Percentiles rank a stretch among this genome's conserved stretches.
These are phyloP conservation scores for Phlebiopsis flavidoalba DNA, from an alignment of 768 basidiomycete genomes.

Conservation along the genomic window DNA sequence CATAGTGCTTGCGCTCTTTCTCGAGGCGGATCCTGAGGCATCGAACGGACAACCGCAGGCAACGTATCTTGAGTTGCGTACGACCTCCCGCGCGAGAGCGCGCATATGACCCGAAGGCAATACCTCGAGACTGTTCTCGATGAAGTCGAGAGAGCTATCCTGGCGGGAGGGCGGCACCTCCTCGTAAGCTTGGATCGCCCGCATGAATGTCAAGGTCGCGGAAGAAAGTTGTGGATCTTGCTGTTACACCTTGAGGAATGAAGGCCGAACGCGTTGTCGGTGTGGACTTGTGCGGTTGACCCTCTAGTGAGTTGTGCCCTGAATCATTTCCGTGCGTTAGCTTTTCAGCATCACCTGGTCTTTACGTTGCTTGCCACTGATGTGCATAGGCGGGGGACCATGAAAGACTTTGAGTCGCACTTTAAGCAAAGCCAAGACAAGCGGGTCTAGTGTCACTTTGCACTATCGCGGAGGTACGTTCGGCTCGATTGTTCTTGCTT, in stretches of 20 bases:
- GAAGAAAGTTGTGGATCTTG: conserved; percentile 54
- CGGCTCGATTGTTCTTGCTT: background rate
- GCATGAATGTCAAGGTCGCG: conserved; percentile 49
- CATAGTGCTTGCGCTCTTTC: conserved; percentile 65
- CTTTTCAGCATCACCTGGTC: too few species aligned
- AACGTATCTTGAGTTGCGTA: conserved; percentile 77
- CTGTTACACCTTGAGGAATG: conserved; percentile 45
- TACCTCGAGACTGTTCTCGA: conserved; percentile 66
- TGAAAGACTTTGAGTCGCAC: conserved; percentile 42
- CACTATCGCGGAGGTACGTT: conserved; percentile 79
- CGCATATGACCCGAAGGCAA: conserved; percentile 47
- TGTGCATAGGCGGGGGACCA: conserved; percentile 45
- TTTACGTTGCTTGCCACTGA: background rate
- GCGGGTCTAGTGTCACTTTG: conserved; percentile 68
- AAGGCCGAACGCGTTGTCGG: conserved; percentile 67
- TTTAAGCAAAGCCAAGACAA: conserved; percentile 49
- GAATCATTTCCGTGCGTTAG: too few species aligned
- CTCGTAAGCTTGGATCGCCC: conserved; percentile 75
- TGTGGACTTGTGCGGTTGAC: conserved; percentile 77
- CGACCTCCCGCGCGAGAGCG: conserved; percentile 62
- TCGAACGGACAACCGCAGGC: conserved; percentile 44
- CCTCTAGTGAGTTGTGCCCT: conserved; percentile 37
- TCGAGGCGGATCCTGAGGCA: conserved; percentile 27
- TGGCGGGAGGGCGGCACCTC: conserved; percentile 22
- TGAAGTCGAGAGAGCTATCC: conserved; percentile 50